These are phyloP conservation scores for Vanrija humicola DNA, from an alignment of 1,284 basidiomycete species.

Conservation along the genomic window DNA sequence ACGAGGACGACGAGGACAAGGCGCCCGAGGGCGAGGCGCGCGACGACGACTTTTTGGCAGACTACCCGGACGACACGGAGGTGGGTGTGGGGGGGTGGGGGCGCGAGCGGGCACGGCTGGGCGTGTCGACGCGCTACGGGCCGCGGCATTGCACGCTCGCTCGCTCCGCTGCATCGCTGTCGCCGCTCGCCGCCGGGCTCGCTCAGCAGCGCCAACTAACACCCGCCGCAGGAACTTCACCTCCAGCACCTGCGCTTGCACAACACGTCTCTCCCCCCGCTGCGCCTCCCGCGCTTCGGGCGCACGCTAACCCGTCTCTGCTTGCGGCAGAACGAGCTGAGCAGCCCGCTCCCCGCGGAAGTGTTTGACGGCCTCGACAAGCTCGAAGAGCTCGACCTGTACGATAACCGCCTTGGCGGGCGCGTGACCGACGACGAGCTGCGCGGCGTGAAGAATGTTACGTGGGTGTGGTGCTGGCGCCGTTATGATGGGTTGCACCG, in stretches of 20 bases:
- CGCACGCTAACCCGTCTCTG: slow-evolving; percentile 69
- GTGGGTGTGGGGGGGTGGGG: slow-evolving; percentile 49
- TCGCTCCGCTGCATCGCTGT: too few species aligned
- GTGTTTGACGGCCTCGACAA: slow-evolving; percentile 63
- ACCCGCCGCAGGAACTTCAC: slow-evolving; percentile 64
- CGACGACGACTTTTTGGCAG: slow-evolving; percentile 52
- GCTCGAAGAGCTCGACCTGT: slow-evolving; percentile 86
- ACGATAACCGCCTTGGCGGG: slow-evolving; percentile 85
- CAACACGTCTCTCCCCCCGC: slow-evolving; percentile 56
- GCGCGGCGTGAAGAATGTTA: slow-evolving; percentile 60
- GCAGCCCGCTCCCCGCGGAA: slow-evolving; percentile 65
- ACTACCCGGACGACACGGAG: slow-evolving; percentile 61
- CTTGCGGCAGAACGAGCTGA: slow-evolving; percentile 78
- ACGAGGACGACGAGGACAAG: slow-evolving; percentile 23
- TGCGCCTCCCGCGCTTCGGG: slow-evolving; percentile 64
- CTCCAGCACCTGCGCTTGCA: slow-evolving; percentile 76
- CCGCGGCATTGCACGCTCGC: too few species aligned
- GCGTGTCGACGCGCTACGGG: too few species aligned
- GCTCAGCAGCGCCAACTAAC: slow-evolving; percentile 36
- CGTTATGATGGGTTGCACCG: too few species aligned
- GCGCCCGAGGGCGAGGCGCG: slow-evolving; percentile 17
- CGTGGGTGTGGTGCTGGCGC: slow-evolving; percentile 55
- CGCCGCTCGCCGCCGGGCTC: background rate
- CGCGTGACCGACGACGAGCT: slow-evolving; percentile 60
- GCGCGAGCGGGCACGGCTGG: too few species aligned